Evolutionary conservation across 2,329 filamentous ascomycete species (phyloP).

Genomic region (Lachnellula cervina): DNA sequence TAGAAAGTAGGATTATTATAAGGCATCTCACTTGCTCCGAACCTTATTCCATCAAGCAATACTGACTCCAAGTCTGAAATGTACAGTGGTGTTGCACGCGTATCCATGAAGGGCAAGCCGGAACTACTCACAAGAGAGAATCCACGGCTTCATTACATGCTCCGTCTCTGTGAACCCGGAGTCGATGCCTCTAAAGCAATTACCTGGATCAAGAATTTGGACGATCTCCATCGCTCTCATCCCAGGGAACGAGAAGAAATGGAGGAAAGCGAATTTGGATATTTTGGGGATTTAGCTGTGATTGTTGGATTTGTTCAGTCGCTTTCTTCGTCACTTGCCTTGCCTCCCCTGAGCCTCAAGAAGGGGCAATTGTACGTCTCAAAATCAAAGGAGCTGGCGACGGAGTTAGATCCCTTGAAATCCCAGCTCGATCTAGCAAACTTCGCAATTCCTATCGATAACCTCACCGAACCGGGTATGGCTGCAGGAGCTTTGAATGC

Average conservation of each 20-base stretch:
- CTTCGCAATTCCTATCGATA: constrained; percentile 39
- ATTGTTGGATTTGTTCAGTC: constrained; percentile 38
- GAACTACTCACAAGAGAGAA: constrained; percentile 35
- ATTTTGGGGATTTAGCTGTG: constrained; percentile 35
- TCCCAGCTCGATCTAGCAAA: constrained; percentile 36
- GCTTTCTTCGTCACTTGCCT: constrained; percentile 30
- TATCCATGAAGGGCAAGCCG: constrained; percentile 39
- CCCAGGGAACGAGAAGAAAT: constrained; percentile 34
- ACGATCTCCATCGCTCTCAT: constrained; percentile 33
- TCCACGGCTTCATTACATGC: constrained; percentile 39
- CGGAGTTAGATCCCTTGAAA: constrained; percentile 37
- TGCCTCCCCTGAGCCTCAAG: constrained; percentile 38
- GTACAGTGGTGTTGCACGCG: constrained; percentile 25
- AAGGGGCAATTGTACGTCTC: constrained; percentile 37
- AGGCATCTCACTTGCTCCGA: no score
- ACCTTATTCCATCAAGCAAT: no score
- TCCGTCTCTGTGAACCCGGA: constrained; percentile 40
- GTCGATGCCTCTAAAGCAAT: constrained; percentile 34
- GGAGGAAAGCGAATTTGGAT: constrained; percentile 30
- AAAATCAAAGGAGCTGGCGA: constrained; percentile 31
- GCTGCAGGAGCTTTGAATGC: constrained; percentile 28
- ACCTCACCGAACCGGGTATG: constrained; percentile 39
- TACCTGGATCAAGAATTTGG: constrained; percentile 39
- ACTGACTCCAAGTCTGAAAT: no score
- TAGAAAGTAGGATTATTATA: no score